Conservation (phyloP, 192 early-diverging fungal genomes). For the Dimargaris verticillata region DNA sequence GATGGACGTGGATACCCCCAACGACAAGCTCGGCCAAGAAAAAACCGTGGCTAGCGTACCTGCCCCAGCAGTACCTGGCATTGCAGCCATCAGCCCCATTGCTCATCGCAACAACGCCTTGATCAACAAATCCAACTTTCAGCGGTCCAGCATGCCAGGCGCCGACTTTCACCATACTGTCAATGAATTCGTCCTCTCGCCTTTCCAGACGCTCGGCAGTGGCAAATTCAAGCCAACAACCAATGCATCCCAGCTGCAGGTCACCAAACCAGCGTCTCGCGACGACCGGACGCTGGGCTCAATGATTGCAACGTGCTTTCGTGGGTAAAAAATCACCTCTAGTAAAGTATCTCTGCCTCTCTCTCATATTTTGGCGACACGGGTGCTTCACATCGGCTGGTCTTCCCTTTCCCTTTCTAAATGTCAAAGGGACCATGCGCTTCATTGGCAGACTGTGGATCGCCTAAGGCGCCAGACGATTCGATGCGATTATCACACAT, state of each 20-base stretch:
- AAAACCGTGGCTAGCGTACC: no score
- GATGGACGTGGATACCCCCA: neutral
- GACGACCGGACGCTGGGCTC: neutral
- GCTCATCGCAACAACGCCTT: neutral
- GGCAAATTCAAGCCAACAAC: neutral
- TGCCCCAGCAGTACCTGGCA: neutral
- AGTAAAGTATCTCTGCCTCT: neutral
- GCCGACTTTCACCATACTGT: neutral
- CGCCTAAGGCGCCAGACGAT: no score
- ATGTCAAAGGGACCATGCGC: no score
- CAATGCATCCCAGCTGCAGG: neutral
- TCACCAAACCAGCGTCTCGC: neutral
- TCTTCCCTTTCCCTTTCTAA: no score
- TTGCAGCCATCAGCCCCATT: neutral
- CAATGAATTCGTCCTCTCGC: slow-evolving; percentile 4
- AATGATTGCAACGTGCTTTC: neutral
- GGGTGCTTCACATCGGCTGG: neutral
- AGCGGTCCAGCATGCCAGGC: neutral
- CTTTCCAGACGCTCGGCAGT: neutral
- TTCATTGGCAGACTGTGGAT: no score
- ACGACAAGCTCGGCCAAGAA: neutral
- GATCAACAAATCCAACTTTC: neutral
- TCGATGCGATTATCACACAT: no score
- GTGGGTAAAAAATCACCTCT: neutral
- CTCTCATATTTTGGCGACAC: neutral